Evolutionary conservation across 768 basidiomycete genomes (phyloP).

Genomic region (Hirschioporus abietinus): DNA sequence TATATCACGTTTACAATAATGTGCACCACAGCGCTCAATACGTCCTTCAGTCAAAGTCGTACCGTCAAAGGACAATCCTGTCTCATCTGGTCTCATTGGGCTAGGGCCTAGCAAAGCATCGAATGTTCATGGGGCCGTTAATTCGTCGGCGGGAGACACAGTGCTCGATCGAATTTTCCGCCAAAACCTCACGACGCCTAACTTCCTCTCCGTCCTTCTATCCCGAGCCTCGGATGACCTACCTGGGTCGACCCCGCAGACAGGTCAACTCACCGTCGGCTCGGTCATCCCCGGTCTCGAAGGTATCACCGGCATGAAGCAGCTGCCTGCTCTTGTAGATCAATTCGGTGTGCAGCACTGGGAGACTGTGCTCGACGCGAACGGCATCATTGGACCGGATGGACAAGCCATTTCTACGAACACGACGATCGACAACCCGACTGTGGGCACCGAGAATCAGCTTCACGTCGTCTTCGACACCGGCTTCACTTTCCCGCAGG

Average conservation of each 20-base stretch:
- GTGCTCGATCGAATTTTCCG: constrained; percentile 28
- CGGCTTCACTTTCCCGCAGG: constrained; percentile 29
- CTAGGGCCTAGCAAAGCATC: constrained; percentile 27
- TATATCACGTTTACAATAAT: neutral
- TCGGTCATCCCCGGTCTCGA: constrained; percentile 21
- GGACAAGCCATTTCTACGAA: constrained; percentile 19
- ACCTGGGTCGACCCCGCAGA: constrained; percentile 14
- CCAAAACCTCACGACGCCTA: constrained; percentile 24
- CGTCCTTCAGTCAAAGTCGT: constrained; percentile 9
- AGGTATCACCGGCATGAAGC: constrained; percentile 19
- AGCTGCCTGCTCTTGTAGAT: neutral
- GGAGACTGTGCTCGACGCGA: constrained; percentile 25
- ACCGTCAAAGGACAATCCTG: constrained; percentile 13
- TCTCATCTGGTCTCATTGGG: constrained; percentile 23
- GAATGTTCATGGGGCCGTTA: constrained; percentile 14
- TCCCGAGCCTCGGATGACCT: constrained; percentile 25
- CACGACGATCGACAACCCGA: constrained; percentile 16
- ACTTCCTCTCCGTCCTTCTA: constrained; percentile 24
- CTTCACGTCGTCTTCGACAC: constrained; percentile 25
- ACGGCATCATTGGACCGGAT: constrained; percentile 31
- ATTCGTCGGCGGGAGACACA: constrained; percentile 20
- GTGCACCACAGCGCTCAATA: neutral
- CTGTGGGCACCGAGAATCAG: constrained; percentile 15
- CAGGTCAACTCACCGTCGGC: constrained; percentile 28
- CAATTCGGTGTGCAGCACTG: constrained; percentile 23